A percentile compares a stretch with the other conserved stretches of the same genome.
Conservation (phyloP, 306 rosid genomes). For the Phaseolus lunatus region DNA sequence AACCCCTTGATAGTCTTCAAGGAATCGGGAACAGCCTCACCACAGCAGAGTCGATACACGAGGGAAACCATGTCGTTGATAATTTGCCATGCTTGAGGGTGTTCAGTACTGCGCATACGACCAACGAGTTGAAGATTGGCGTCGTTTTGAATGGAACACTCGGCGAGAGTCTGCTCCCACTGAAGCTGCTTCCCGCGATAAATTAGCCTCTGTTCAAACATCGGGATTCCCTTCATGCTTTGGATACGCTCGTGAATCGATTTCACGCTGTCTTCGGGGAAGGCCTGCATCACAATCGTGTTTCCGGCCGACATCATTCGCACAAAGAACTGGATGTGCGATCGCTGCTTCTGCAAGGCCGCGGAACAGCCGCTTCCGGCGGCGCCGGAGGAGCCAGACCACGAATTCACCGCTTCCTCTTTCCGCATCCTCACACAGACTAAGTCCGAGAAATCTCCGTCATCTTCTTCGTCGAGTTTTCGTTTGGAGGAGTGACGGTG, state of each 20-base stretch:
- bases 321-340: constrained; percentile 71
- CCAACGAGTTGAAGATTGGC: constrained; percentile 72
- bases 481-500: constrained; percentile 67
- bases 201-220: constrained; percentile 76
- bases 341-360: not conserved
- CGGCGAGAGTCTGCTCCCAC: constrained; percentile 71
- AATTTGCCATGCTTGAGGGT: constrained; percentile 84
- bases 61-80: constrained; percentile 68
- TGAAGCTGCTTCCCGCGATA: constrained; percentile 86
- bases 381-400: not conserved
- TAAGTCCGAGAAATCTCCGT: constrained; percentile 51
- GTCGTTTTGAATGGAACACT: constrained; percentile 77
- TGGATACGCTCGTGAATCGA: constrained; percentile 72
- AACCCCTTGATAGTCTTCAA: constrained; percentile 50
- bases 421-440: constrained; percentile 73
- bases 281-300: constrained; percentile 68
- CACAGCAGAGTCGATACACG: constrained; percentile 63
- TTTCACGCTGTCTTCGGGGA: constrained; percentile 62
- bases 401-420: constrained; percentile 60
- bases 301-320: constrained; percentile 63
- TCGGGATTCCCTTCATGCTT: constrained; percentile 64
- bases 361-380: not conserved
- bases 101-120: constrained; percentile 78
- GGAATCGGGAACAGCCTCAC: constrained; percentile 50
- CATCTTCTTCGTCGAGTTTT: constrained; percentile 68